A percentile compares a stretch with the other conserved stretches of the same genome.
These are phyloP conservation scores for Fusarium liriodendri DNA, from an alignment of 2,329 filamentous ascomycete genomes.

Conservation along the genomic window DNA sequence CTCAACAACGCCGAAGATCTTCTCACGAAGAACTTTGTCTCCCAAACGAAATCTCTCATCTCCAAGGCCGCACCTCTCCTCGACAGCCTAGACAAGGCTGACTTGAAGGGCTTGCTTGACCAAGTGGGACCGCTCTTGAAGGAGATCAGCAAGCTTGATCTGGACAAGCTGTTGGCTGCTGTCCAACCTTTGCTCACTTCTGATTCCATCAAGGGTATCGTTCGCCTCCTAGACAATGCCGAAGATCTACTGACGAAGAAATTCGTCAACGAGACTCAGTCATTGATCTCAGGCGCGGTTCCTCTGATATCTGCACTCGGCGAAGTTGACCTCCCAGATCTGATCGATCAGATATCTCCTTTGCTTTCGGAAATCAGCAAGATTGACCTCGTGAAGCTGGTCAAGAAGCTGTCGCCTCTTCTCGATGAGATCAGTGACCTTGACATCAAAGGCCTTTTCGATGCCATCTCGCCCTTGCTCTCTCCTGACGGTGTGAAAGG, in stretches of 20 bases:
- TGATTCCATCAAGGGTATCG: conserved; percentile 45
- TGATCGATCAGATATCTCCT: conserved; percentile 44
- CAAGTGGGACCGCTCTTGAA: conserved; percentile 51
- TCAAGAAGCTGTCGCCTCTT: conserved; percentile 45
- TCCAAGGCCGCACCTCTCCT: conserved; percentile 48
- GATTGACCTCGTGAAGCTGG: conserved; percentile 45
- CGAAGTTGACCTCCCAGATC: conserved; percentile 38
- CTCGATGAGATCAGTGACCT: conserved; percentile 46
- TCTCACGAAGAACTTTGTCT: conserved; percentile 44
- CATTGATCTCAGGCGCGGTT: conserved; percentile 43
- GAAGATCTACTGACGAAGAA: conserved; percentile 43
- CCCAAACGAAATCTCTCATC: conserved; percentile 42
- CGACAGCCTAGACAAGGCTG: conserved; percentile 46
- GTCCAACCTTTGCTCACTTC: conserved; percentile 44
- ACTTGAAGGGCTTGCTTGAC: conserved; percentile 48
- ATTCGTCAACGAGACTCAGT: conserved; percentile 45
- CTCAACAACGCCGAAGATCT: conserved; percentile 48
- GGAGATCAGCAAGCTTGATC: conserved; percentile 45
- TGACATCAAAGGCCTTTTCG: conserved; percentile 48
- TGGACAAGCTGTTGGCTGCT: conserved; percentile 44
- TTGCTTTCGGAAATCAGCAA: conserved; percentile 47
- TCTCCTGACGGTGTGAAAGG: conserved; percentile 48
- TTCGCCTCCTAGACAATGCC: conserved; percentile 47
- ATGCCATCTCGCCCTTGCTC: conserved; percentile 49
- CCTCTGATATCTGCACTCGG: conserved; percentile 38